Percentiles rank a stretch among this genome's conserved stretches.
These are phyloP conservation scores for Podospora didyma DNA, from an alignment of 495 filamentous ascomycete genomes.

Conservation along the genomic window DNA sequence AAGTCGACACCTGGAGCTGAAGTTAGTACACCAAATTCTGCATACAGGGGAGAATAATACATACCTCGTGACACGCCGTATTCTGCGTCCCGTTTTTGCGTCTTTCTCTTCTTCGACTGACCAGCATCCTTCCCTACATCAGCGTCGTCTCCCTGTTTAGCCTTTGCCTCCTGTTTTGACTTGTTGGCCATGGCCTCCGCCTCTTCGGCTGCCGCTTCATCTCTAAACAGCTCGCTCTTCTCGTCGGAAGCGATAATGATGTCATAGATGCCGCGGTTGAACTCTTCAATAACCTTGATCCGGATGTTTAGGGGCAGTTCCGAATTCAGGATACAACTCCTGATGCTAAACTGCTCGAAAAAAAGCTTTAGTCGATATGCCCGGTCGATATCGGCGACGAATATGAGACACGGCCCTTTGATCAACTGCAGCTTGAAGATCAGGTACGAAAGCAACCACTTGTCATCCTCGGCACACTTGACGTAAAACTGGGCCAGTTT, in stretches of 20 bases:
- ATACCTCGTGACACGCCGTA: conserved; percentile 82
- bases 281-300: conserved; percentile 93
- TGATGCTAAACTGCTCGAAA: conserved; percentile 93
- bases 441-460: conserved; percentile 88
- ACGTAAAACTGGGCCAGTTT: conserved; percentile 84
- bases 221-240: conserved; percentile 62
- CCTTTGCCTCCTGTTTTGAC: conserved; percentile 13
- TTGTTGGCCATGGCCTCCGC: conserved; percentile 14
- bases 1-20: conserved; percentile 56
- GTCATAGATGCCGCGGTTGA: conserved; percentile 83
- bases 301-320: conserved; percentile 90
- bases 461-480: conserved; percentile 86
- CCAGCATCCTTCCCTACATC: conserved; percentile 6
- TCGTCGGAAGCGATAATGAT: conserved; percentile 97
- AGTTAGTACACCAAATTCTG: conserved; percentile 39
- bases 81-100: conserved; percentile 59
- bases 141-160: conserved; percentile 15
- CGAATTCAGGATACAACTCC: conserved; percentile 90
- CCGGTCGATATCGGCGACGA: conserved; percentile 88
- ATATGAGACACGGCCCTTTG: conserved; percentile 92
- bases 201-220: conserved; percentile 27
- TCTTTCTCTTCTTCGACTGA: conserved; percentile 31
- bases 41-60: background rate
- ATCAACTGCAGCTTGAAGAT: conserved; percentile 93
- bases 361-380: conserved; percentile 94